phyloP scores from a whole-genome alignment of 805 yeast genomes.

The Candida xiaguanensis region DNA sequence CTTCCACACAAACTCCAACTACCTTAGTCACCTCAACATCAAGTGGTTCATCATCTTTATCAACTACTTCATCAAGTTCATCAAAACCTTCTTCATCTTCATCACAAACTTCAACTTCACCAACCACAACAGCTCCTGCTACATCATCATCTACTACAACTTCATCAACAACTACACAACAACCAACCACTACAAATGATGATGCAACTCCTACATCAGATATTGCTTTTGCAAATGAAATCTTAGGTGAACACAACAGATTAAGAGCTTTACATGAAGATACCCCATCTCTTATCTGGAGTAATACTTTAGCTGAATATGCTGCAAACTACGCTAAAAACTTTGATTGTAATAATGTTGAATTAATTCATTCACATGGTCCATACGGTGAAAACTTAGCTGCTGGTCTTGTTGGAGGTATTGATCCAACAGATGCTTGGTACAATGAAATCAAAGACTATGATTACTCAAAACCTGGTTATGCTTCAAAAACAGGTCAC shows the following conservation, averaged over 20 bases:
- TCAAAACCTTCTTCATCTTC: conserved; percentile 11
- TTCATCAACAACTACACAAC: conserved; percentile 9
- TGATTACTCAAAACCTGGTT: conserved; percentile 50
- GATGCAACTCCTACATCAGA: conserved; percentile 11
- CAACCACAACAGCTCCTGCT: conserved; percentile 9
- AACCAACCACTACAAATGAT: conserved; percentile 12
- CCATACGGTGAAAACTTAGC: conserved; percentile 79
- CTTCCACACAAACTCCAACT: conserved; percentile 10
- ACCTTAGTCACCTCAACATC: conserved; percentile 10
- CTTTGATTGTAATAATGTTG: conserved; percentile 56
- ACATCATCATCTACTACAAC: conserved; percentile 8
- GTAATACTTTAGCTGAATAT: conserved; percentile 27
- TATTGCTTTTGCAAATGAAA: conserved; percentile 22
- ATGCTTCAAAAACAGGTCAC: conserved; percentile 60
- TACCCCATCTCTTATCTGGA: conserved; percentile 30
- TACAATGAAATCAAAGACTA: conserved; percentile 60
- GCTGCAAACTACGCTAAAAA: conserved; percentile 41
- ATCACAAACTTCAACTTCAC: conserved; percentile 10
- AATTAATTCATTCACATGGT: conserved; percentile 59
- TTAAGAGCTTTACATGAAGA: conserved; percentile 34
- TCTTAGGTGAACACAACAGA: conserved; percentile 33
- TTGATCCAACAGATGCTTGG: conserved; percentile 68
- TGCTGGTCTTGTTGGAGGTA: conserved; percentile 56
- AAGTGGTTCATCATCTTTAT: conserved; percentile 5
- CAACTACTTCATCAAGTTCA: conserved; percentile 10